These are phyloP conservation scores for Ceratocystis ficicola DNA, from an alignment of 2,329 filamentous ascomycete genomes.

Conservation along the genomic window DNA sequence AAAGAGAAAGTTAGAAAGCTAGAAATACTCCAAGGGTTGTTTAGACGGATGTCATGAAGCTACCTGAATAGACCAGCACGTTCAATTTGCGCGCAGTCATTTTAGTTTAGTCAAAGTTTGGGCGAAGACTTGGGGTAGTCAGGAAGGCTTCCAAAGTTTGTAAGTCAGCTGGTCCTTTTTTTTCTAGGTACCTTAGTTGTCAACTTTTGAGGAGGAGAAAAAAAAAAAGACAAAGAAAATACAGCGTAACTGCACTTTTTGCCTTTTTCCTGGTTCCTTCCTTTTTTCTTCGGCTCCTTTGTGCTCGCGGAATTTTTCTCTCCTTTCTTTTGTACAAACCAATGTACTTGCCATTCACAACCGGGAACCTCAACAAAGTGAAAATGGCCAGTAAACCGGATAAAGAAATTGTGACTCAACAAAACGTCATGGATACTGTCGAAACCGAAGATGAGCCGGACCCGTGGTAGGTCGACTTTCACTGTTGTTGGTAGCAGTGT, in stretches of 20 bases:
- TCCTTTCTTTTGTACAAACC: not conserved
- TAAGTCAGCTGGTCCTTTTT: not conserved
- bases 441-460: slow-evolving; percentile 78
- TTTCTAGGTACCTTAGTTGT: not conserved
- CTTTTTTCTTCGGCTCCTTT: not conserved
- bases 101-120: slow-evolving; percentile 17
- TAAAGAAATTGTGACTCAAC: slow-evolving; percentile 26
- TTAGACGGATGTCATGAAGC: slow-evolving; percentile 24
- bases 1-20: not conserved
- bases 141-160: not conserved
- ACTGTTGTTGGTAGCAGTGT: not conserved
- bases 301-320: not conserved
- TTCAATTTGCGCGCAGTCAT: slow-evolving; percentile 69
- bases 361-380: not conserved
- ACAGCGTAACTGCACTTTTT: not conserved
- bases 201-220: not conserved
- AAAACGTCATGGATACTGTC: slow-evolving; percentile 24
- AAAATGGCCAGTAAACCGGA: slow-evolving; percentile 30
- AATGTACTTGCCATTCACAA: not conserved
- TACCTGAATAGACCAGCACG: slow-evolving; percentile 85
- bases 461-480: slow-evolving; percentile 56
- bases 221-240: too few relatives aligned
- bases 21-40: not conserved
- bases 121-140: not conserved
- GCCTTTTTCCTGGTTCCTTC: not conserved